Conservation (phyloP, 805 yeast genomes). For the Debaryomyces castellii region DNA sequence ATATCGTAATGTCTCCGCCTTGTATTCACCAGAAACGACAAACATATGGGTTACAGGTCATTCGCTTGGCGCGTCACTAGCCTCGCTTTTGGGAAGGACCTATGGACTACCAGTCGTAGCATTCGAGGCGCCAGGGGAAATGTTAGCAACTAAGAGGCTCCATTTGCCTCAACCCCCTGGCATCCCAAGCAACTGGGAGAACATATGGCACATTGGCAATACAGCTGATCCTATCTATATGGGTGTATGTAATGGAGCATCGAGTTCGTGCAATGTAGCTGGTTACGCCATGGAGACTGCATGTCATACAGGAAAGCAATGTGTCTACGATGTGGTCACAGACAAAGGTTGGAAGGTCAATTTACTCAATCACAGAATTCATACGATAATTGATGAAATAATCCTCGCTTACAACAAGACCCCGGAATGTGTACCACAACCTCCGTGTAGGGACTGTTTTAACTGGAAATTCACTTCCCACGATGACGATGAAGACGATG, state of each 20-base stretch:
- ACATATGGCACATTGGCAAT: conserved; percentile 93
- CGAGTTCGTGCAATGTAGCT: conserved; percentile 82
- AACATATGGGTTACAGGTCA: conserved; percentile 93
- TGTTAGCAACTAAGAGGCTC: conserved; percentile 75
- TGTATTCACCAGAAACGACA: conserved; percentile 63
- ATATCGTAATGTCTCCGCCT: conserved; percentile 63
- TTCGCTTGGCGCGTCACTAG: conserved; percentile 88
- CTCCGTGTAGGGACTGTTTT: conserved; percentile 87
- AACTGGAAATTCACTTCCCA: conserved; percentile 78
- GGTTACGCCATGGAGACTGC: conserved; percentile 97
- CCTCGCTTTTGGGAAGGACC: conserved; percentile 80
- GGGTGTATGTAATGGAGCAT: conserved; percentile 96
- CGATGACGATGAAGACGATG: conserved; percentile 39
- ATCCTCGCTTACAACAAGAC: conserved; percentile 71
- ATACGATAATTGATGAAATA: conserved; percentile 83
- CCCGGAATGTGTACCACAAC: conserved; percentile 69
- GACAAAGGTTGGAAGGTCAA: conserved; percentile 92
- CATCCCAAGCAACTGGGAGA: conserved; percentile 69
- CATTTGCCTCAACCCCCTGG: conserved; percentile 96
- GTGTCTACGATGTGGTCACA: conserved; percentile 84
- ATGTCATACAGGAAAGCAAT: conserved; percentile 87
- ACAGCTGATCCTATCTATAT: conserved; percentile 95
- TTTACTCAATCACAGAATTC: conserved; percentile 84
- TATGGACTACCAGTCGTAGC: conserved; percentile 88
- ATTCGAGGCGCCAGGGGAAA: conserved; percentile 92